Percentiles rank a stretch among this genome's conserved stretches.
These are phyloP conservation scores for Leccinum boreale DNA, from an alignment of 768 basidiomycete genomes.

Conservation along the genomic window DNA sequence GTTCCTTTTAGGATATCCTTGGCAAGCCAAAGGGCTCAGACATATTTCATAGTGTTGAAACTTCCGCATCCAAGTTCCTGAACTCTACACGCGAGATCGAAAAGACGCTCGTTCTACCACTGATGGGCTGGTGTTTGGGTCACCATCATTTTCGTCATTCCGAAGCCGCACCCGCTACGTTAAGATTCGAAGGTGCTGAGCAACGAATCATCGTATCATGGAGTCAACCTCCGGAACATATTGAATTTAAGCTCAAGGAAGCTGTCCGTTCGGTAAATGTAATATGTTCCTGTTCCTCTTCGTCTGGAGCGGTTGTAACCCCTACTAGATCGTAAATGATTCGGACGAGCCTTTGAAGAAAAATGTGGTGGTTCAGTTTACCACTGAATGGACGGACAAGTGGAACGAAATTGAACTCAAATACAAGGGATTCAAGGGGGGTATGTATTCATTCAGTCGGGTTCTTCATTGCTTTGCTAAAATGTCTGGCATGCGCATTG, in stretches of 20 bases:
- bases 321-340: slow-evolving; percentile 25
- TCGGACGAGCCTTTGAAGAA: neutral
- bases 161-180: slow-evolving; percentile 5
- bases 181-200: slow-evolving; percentile 9
- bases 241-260: slow-evolving; percentile 18
- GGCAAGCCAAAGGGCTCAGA: neutral
- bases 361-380: slow-evolving; percentile 23
- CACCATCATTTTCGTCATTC: slow-evolving; percentile 14
- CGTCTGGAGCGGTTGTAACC: neutral
- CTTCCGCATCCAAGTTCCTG: slow-evolving; percentile 26
- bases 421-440: slow-evolving; percentile 22
- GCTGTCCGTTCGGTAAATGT: slow-evolving; percentile 15
- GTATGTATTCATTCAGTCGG: slow-evolving; percentile 12
- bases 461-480: neutral
- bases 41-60: slow-evolving; percentile 19
- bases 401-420: slow-evolving; percentile 11
- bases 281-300: neutral
- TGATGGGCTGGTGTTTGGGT: slow-evolving; percentile 29
- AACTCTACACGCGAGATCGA: slow-evolving; percentile 16
- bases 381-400: neutral
- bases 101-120: slow-evolving; percentile 11
- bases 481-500: neutral
- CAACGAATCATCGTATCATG: slow-evolving; percentile 10
- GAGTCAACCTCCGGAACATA: slow-evolving; percentile 5
- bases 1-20: slow-evolving; percentile 4